These are phyloP conservation scores for Pulveroboletus sp. DNA, from an alignment of 768 basidiomycete genomes.

Conservation along the genomic window DNA sequence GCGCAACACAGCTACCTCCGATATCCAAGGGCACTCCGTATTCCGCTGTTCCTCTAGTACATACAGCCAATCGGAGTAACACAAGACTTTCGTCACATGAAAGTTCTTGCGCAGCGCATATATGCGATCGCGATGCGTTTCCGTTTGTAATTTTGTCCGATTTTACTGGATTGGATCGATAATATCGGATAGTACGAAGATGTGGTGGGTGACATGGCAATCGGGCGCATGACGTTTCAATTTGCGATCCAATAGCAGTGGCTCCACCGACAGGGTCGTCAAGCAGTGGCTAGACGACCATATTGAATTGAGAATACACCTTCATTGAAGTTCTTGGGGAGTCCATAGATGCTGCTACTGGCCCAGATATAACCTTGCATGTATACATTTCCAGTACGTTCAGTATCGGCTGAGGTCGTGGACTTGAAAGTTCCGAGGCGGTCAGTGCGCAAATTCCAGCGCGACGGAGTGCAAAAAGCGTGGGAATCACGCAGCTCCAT, in stretches of 20 bases:
- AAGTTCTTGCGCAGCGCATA: background rate
- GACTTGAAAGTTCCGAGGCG: slow-evolving; percentile 21
- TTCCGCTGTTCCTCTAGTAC: background rate
- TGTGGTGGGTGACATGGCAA: background rate
- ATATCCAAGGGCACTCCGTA: background rate
- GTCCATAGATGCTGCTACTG: background rate
- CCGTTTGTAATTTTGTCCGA: background rate
- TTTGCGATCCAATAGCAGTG: background rate
- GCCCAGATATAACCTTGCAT: background rate
- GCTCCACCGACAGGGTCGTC: background rate
- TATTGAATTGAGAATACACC: background rate
- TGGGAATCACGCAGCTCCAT: slow-evolving; percentile 26
- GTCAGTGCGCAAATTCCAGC: slow-evolving; percentile 30
- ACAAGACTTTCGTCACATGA: background rate
- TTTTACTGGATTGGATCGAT: background rate
- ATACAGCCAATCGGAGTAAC: background rate
- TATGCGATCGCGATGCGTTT: background rate
- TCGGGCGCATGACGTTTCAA: background rate
- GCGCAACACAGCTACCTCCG: background rate
- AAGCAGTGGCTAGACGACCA: background rate
- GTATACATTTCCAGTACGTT: background rate
- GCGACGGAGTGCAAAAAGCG: slow-evolving; percentile 31
- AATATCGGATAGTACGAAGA: background rate
- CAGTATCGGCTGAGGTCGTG: background rate
- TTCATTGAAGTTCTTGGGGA: too few species aligned